phyloP scores from a whole-genome alignment of 495 filamentous ascomycete species.

The Trypethelium eluteriae region DNA sequence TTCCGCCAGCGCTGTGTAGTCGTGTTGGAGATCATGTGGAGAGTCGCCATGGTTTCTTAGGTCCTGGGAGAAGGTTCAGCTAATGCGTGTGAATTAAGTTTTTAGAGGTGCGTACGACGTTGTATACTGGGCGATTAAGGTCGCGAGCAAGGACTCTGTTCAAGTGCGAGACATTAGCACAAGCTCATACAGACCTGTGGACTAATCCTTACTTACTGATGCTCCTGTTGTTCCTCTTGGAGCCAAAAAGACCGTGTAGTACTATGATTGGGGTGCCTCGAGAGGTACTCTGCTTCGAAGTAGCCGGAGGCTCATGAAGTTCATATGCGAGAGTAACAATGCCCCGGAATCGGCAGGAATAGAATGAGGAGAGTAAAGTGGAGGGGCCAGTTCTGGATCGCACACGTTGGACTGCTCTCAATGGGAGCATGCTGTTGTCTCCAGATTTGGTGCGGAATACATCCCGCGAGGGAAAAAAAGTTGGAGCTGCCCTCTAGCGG shows the following conservation, averaged over 20 bases:
- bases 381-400: neutral
- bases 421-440: neutral
- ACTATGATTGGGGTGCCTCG: conserved; percentile 71
- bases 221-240: conserved; percentile 89
- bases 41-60: conserved; percentile 92
- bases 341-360: conserved; percentile 13
- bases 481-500: neutral
- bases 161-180: conserved; percentile 23
- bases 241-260: conserved; percentile 91
- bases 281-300: conserved; percentile 11
- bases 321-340: conserved; percentile 47
- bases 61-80: conserved; percentile 49
- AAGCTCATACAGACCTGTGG: conserved; percentile 2
- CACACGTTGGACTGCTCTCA: neutral
- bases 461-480: neutral
- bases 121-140: conserved; percentile 72
- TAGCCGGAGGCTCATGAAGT: conserved; percentile 45
- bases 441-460: neutral
- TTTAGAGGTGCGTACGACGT: conserved; percentile 53
- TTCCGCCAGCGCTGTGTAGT: conserved; percentile 78
- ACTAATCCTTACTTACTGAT: conserved; percentile 78
- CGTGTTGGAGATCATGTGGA: conserved; percentile 66
- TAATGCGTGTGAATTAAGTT: neutral
- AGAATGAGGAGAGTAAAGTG: neutral
- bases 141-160: conserved; percentile 72